These are phyloP conservation scores for Aspergillus diversus DNA, from an alignment of 495 filamentous ascomycete genomes.

Conservation along the genomic window DNA sequence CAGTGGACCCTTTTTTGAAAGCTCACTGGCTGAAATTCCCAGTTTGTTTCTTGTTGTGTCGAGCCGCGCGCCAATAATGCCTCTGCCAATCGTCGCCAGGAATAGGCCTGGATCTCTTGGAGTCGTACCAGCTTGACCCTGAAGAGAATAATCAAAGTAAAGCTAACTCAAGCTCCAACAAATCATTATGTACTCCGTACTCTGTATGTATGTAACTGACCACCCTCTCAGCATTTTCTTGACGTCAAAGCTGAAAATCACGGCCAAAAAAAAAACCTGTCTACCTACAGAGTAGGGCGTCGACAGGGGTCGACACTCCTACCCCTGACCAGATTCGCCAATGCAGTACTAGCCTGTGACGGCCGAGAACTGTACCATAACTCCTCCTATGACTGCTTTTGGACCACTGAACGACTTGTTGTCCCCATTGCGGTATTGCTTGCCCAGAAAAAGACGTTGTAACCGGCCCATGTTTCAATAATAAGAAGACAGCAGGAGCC, in stretches of 20 bases:
- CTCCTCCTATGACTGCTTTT: not conserved
- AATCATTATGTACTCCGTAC: too few relatives aligned
- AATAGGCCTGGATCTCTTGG: conserved; percentile 1
- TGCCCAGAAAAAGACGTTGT: too few relatives aligned
- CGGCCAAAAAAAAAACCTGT: not conserved
- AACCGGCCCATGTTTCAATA: too few relatives aligned
- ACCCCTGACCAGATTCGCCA: conserved; percentile 5
- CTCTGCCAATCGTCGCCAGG: conserved; percentile 12
- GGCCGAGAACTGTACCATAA: not conserved
- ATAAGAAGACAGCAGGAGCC: too few relatives aligned
- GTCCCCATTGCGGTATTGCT: too few relatives aligned
- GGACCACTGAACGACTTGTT: too few relatives aligned
- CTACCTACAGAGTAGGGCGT: not conserved
- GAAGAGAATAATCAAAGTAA: too few relatives aligned
- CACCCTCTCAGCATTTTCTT: too few relatives aligned
- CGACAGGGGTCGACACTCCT: not conserved
- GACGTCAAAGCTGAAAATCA: too few relatives aligned
- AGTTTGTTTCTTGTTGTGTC: not conserved
- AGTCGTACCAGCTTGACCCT: not conserved
- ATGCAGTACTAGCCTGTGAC: not conserved
- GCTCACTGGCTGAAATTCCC: not conserved
- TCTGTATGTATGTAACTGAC: too few relatives aligned
- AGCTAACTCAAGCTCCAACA: too few relatives aligned
- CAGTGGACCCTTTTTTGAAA: not conserved
- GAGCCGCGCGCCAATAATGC: not conserved